These are phyloP conservation scores for Hirsutella minnesotensis DNA, from an alignment of 2,329 filamentous ascomycete genomes.

Conservation along the genomic window DNA sequence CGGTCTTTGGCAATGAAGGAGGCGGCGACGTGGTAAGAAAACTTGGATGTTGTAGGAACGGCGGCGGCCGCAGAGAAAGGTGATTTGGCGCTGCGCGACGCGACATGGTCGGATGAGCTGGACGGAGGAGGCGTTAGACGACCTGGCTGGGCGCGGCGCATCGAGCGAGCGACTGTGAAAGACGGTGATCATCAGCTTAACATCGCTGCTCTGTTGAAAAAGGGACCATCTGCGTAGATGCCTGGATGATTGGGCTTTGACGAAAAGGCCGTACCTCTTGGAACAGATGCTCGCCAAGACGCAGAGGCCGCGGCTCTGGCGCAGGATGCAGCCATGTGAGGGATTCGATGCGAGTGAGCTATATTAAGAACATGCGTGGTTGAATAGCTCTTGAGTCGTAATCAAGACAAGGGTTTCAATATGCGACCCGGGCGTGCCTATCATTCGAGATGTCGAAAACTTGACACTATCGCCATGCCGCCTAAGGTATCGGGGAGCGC, in stretches of 20 bases:
- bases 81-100: conserved; percentile 13
- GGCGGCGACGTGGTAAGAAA: conserved; percentile 61
- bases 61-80: conserved; percentile 2
- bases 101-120: conserved; percentile 6
- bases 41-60: conserved; percentile 14
- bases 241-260: background rate
- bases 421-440: no score
- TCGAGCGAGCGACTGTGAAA: background rate
- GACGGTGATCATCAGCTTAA: background rate
- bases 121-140: background rate
- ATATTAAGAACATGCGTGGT: background rate
- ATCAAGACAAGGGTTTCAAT: no score
- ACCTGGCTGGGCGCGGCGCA: background rate
- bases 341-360: background rate
- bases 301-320: conserved; percentile 9
- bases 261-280: conserved; percentile 3
- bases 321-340: conserved; percentile 8
- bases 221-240: background rate
- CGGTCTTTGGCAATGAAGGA: conserved; percentile 65
- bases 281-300: conserved; percentile 7
- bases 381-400: no score
- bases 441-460: no score
- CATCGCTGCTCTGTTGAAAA: background rate
- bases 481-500: background rate
- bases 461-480: background rate